Conservation (phyloP, 768 basidiomycete genomes). For the Suillus luteus region DNA sequence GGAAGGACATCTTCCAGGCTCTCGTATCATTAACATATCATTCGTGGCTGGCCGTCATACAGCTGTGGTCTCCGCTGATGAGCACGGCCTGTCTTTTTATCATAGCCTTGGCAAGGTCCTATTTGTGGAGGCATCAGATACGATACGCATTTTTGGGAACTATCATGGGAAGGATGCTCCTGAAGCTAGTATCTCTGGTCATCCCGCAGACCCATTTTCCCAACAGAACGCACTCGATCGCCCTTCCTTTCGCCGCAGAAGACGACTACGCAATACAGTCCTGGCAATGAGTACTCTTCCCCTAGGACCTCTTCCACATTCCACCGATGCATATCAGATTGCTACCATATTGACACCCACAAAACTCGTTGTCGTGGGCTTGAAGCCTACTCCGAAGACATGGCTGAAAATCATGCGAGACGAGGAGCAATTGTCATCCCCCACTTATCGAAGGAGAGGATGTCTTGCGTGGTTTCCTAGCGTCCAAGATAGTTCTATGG, state of each 20-base stretch:
- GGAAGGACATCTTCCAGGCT: conserved; percentile 83
- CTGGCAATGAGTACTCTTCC: conserved; percentile 83
- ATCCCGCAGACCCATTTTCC: conserved; percentile 10
- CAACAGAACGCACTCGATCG: conserved; percentile 25
- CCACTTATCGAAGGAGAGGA: conserved; percentile 57
- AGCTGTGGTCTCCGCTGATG: conserved; percentile 88
- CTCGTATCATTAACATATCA: conserved; percentile 76
- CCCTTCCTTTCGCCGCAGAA: conserved; percentile 39
- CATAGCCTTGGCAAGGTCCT: conserved; percentile 93
- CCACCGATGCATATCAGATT: conserved; percentile 78
- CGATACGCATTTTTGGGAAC: conserved; percentile 89
- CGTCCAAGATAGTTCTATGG: conserved; percentile 30
- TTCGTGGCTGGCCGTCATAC: conserved; percentile 94
- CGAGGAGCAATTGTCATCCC: conserved; percentile 44
- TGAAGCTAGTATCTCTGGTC: conserved; percentile 12
- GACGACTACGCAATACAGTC: conserved; percentile 62
- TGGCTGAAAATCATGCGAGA: conserved; percentile 80
- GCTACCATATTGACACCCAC: conserved; percentile 86
- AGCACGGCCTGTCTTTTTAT: conserved; percentile 90
- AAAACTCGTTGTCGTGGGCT: conserved; percentile 90
- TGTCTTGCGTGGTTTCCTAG: conserved; percentile 85
- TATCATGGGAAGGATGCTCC: conserved; percentile 61
- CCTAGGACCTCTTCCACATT: conserved; percentile 68
- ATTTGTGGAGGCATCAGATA: conserved; percentile 94
- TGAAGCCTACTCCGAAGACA: conserved; percentile 90